Conservation (phyloP, 768 basidiomycete genomes). For the Lactarius psammicola region DNA sequence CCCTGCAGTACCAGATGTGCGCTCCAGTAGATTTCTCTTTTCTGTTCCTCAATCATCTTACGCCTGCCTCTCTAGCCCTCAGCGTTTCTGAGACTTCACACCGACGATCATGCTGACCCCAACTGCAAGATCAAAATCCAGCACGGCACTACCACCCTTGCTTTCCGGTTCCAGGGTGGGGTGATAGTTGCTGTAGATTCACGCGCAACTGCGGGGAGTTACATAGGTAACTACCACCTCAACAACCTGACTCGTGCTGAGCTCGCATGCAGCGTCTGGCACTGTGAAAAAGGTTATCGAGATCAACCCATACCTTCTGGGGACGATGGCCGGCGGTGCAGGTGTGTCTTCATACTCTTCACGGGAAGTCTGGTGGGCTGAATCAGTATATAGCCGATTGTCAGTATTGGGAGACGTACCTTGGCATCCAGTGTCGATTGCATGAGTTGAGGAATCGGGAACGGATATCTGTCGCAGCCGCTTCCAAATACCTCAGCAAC, state of each 20-base stretch:
- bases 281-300: conserved; percentile 99
- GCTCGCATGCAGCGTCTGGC: conserved; percentile 66
- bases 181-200: conserved; percentile 99
- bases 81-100: conserved; percentile 88
- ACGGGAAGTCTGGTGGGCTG: not conserved
- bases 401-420: conserved; percentile 98
- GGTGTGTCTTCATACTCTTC: conserved; percentile 47
- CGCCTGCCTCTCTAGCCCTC: conserved; percentile 60
- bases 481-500: conserved; percentile 95
- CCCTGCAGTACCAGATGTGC: conserved; percentile 74
- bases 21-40: conserved; percentile 33
- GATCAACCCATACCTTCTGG: conserved; percentile 98
- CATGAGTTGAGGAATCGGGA: conserved; percentile 96
- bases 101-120: conserved; percentile 93
- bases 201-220: conserved; percentile 94
- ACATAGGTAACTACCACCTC: conserved; percentile 66
- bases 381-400: conserved; percentile 67
- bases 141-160: conserved; percentile 97
- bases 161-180: conserved; percentile 94
- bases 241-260: not conserved
- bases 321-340: conserved; percentile 99
- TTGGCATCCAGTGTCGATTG: conserved; percentile 95
- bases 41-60: not conserved
- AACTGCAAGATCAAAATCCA: conserved; percentile 96
- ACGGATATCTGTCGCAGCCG: conserved; percentile 98